A percentile compares a stretch with the other conserved stretches of the same genome.
These are phyloP conservation scores for Linum lewisii DNA, from an alignment of 345 rosid species.

Conservation along the genomic window DNA sequence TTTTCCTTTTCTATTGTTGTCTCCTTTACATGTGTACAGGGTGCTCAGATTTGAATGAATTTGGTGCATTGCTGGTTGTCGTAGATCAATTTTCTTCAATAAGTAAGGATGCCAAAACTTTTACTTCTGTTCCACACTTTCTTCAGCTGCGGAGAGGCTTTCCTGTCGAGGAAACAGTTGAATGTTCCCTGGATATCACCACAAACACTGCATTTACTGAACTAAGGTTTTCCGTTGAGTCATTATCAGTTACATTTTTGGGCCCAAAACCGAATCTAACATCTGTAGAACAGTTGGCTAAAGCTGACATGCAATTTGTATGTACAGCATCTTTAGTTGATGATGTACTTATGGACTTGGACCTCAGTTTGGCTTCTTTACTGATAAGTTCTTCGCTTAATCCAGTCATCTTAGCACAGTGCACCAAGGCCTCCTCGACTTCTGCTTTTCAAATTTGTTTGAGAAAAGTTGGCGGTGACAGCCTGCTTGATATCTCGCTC, in stretches of 20 bases:
- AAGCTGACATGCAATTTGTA: conserved; percentile 44
- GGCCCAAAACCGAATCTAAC: conserved; percentile 26
- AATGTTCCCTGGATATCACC: conserved; percentile 21
- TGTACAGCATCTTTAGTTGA: conserved; percentile 49
- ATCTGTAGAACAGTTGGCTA: conserved; percentile 43
- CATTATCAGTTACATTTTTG: conserved; percentile 32
- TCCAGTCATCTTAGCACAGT: conserved; percentile 49
- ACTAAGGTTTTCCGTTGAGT: conserved; percentile 42
- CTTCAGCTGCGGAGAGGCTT: conserved; percentile 30
- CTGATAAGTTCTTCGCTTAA: conserved; percentile 39
- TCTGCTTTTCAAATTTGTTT: conserved; percentile 39
- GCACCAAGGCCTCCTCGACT: conserved; percentile 27
- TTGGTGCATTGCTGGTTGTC: conserved; percentile 43
- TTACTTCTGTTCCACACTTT: conserved; percentile 41
- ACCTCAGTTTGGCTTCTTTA: conserved; percentile 37
- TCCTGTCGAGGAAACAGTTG: conserved; percentile 26
- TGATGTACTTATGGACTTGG: conserved; percentile 34
- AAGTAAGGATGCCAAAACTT: conserved; percentile 42
- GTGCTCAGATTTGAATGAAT: conserved; percentile 37
- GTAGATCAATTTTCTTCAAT: conserved; percentile 53
- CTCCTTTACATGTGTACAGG: conserved; percentile 36
- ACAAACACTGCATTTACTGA: conserved; percentile 29
- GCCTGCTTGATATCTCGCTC: conserved; percentile 39
- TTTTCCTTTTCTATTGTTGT: neutral
- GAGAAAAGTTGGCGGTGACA: conserved; percentile 27